Base-by-base conservation (phyloP, 495 filamentous ascomycete species). In the Hyaloscypha variabilis region DNA sequence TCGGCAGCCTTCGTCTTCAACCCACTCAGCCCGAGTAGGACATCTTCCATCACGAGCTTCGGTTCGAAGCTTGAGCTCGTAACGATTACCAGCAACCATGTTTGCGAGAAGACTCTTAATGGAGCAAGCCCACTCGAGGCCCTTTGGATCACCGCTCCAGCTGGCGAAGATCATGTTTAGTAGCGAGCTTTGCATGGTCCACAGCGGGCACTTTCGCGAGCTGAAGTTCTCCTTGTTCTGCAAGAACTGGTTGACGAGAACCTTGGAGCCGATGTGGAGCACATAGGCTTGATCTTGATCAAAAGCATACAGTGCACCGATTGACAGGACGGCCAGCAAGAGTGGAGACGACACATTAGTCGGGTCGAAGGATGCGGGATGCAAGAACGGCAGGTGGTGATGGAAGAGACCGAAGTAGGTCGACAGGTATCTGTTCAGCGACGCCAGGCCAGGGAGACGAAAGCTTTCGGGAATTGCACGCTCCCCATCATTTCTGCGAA, bases 111-210 rank as follows among this genome's bases (percentile, higher is more conserved):
- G 81, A 81, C 92, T 94, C 85, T 97, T 98, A 77, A 98, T 97
- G 2, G 95, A 97, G 75, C 94, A 97, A 25, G 95, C 94, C 94
- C 94, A 99, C 76, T 99, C 95, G 8, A 99, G 83, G 25, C 96
- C 96, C 78, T 98, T 98, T 17, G 95, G 86, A 74, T 98, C 95
- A 67, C 95, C 95, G 74, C 96, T 98, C 95, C 95, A 99, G 82
- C 94, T 97, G 42, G 96, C 95, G 76, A 99, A 98, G 69, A 96
- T 90, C 95, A 97, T 98, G 82, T 99, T 99, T 54, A 99, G 81
- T 58, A 99, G 81, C 17, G 92, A 93, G 75, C 91, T 91, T 74
- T 98, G 95, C 91, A 98, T 98, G 42, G 93, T 92, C 93, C 94
- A 98, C 30, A 99, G 79, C 8, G 95, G 95, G 73, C 95, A 99